Base-by-base conservation (phyloP, 2,329 filamentous ascomycete genomes). In the Aspergillus sp. region DNA sequence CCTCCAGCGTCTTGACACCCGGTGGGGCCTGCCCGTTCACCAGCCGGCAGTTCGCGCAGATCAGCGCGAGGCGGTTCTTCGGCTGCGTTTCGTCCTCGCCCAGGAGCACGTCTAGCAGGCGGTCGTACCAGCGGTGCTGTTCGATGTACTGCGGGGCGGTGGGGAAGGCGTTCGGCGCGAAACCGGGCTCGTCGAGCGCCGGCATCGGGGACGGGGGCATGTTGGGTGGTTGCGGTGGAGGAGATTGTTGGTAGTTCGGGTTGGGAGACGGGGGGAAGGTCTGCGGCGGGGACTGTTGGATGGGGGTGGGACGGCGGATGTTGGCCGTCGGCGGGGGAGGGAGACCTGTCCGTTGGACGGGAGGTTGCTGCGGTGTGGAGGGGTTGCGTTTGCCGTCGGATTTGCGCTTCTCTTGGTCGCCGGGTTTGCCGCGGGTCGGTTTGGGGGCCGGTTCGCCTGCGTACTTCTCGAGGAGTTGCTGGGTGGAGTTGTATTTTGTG, bases 1-100 rank as follows among this genome's bases (percentile, higher is more conserved):
- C 92, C 36, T 89, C 84, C 1, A 93, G 74, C 0, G 80, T 83
- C 61, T 85, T 88, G 0, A 88, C 87, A 1, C 94, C 94, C 0
- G 94, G 93, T 1, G 94, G 92, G 3, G 94, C 94, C 69, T 97
- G 94, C 0, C 95, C 94, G 68, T 99, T 99, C 45, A 99, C 92
- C 1, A 97, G 81, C 25, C 90, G 82, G 70, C 94, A 99, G 36
- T 82, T 79, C 29, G 78, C 72, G 73, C 94, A 99, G 50, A 99
- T 90, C 58, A 99, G 78, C 6, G 86, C 93, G 53, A 96, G 84
- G 16, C 94, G 86, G 71, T 97, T 97, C 76, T 91, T 95, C 2
- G 93, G 84, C 11, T 89, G 86, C 4, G 89, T 95, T 73, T 99
- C 94, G 65, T 99, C 94, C 67, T 99, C 94, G 46, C 94, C 94